Evolutionary conservation across 2,329 filamentous ascomycete species (phyloP).

Genomic region (Thielaviopsis populi): DNA sequence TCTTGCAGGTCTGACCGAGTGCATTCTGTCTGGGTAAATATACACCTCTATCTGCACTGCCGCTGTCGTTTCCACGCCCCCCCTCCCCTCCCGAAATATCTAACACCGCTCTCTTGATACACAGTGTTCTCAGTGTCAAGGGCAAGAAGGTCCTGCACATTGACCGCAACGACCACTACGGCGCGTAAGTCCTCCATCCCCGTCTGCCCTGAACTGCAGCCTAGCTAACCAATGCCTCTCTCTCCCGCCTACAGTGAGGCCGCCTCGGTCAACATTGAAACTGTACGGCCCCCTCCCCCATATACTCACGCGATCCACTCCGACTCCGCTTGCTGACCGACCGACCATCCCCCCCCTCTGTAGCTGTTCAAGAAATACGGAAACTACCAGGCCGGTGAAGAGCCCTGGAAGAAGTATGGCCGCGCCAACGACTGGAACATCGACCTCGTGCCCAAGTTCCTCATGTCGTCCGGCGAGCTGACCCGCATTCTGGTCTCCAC

Average conservation of each 20-base stretch:
- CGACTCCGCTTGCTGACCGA: background rate
- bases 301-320: conserved; percentile 15
- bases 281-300: conserved; percentile 38
- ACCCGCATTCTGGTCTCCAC: conserved; percentile 98
- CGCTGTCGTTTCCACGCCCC: background rate
- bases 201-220: conserved; percentile 13
- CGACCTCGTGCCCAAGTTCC: conserved; percentile 91
- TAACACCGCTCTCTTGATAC: conserved; percentile 12
- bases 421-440: conserved; percentile 98
- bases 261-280: conserved; percentile 90
- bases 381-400: conserved; percentile 60
- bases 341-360: background rate
- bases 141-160: conserved; percentile 99
- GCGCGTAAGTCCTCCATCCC: conserved; percentile 52
- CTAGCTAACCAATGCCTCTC: conserved; percentile 17
- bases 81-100: background rate
- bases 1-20: conserved; percentile 78
- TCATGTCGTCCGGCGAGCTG: conserved; percentile 96
- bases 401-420: conserved; percentile 97
- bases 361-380: conserved; percentile 96
- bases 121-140: conserved; percentile 88
- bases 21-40: conserved; percentile 86
- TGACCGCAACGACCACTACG: conserved; percentile 95
- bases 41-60: background rate
- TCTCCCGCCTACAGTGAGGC: conserved; percentile 50